These are phyloP conservation scores for Haplosporangium sp. DNA, from an alignment of 371 early-diverging fungal species.

Conservation along the genomic window DNA sequence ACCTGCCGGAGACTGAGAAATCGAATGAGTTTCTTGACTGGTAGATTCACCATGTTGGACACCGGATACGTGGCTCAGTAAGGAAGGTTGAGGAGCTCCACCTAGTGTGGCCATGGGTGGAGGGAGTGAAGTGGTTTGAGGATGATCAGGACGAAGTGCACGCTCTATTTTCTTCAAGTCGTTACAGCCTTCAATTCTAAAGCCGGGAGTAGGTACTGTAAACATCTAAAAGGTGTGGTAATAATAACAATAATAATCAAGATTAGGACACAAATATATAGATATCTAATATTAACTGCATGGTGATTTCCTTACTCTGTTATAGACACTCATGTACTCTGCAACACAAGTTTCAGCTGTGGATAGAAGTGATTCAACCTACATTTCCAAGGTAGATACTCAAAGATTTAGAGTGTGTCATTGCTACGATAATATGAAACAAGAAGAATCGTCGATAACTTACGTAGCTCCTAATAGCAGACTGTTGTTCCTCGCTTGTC, in stretches of 20 bases:
- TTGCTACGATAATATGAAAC: not conserved
- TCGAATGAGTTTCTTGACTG: not conserved
- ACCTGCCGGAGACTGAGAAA: not conserved
- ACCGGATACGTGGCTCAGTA: slow-evolving; percentile 12
- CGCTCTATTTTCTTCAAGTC: slow-evolving; percentile 32
- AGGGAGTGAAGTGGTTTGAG: not conserved
- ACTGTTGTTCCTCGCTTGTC: slow-evolving; percentile 13
- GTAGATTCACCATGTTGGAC: not conserved
- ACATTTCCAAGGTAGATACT: not conserved
- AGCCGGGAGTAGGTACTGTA: slow-evolving; percentile 32
- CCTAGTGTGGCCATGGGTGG: not conserved
- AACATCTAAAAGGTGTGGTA: slow-evolving; percentile 24
- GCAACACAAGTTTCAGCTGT: slow-evolving; percentile 18
- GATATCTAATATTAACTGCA: not conserved
- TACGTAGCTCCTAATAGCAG: slow-evolving; percentile 25
- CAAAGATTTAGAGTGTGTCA: not conserved
- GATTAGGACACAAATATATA: too few species aligned
- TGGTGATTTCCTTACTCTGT: slow-evolving; percentile 20
- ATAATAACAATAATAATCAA: too few species aligned
- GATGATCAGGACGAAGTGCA: slow-evolving; percentile 5
- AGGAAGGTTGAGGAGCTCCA: slow-evolving; percentile 12
- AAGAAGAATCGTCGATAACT: slow-evolving; percentile 1
- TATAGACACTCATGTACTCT: slow-evolving; percentile 29
- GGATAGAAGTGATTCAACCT: slow-evolving; percentile 15
- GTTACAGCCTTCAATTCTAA: slow-evolving; percentile 41